These are phyloP conservation scores for Staphylotrichum tortipilum DNA, from an alignment of 495 filamentous ascomycete species.

Conservation along the genomic window DNA sequence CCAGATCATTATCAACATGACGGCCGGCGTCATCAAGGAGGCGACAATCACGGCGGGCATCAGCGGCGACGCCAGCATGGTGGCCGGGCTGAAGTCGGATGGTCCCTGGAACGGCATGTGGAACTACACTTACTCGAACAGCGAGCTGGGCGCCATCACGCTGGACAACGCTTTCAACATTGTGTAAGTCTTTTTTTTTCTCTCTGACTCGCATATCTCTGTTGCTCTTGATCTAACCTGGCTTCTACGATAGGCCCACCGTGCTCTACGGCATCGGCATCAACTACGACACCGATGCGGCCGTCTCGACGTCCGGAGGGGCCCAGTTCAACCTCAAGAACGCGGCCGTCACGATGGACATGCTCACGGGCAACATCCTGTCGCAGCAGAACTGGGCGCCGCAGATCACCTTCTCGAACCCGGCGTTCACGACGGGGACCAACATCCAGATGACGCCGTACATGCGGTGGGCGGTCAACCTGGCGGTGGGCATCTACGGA, in stretches of 20 bases:
- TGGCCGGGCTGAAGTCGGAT: not conserved
- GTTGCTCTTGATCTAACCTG: too few relatives aligned
- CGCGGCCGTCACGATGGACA: not conserved
- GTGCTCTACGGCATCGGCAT: constrained; percentile 2
- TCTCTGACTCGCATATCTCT: too few relatives aligned
- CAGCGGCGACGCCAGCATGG: not conserved
- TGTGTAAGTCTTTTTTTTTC: not conserved
- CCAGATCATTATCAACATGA: constrained; percentile 1
- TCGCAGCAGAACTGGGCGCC: constrained; percentile 1
- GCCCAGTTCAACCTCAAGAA: constrained; percentile 1
- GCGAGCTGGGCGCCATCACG: not conserved
- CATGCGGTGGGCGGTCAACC: not conserved
- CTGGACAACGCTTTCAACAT: not conserved
- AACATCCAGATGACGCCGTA: not conserved
- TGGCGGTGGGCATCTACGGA: not conserved
- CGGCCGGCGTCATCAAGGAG: not conserved
- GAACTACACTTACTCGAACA: not conserved
- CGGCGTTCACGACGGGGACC: not conserved
- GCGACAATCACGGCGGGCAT: not conserved
- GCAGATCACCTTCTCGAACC: not conserved
- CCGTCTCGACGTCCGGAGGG: not conserved
- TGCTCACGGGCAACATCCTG: constrained; percentile 2
- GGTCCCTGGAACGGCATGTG: not conserved
- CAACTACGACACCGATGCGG: not conserved
- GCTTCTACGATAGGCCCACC: not conserved